Base-by-base conservation (phyloP, 2,329 filamentous ascomycete genomes). In the Penicillium sp. region DNA sequence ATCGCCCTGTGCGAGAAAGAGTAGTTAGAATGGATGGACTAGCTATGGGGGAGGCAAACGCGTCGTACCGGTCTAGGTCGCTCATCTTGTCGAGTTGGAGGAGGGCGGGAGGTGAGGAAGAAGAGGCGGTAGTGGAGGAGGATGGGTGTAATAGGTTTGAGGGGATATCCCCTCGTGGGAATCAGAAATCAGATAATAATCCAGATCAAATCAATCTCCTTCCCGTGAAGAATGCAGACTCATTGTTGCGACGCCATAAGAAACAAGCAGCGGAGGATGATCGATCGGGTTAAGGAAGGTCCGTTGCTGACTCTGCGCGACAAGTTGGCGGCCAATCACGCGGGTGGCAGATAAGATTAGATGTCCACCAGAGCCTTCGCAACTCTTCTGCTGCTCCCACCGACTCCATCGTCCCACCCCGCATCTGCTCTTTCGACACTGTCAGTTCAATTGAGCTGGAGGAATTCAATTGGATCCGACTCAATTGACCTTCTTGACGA, bases 31-130 rank as follows among this genome's bases (percentile, higher is more conserved):
- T 53, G 61, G 53, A 19, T 54, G 24, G 56, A 65, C 53, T 59
- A 37, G 28, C 54, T 42, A 59, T 59, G 42, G 49, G 10, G 58
- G 22, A 40, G 35, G 53, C 24, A 12, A 49, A 61, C 59, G 61
- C 15, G 60, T 72, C 82, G 70, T 84, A 96, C 93, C 88, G 91
- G 82, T 98, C 95, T 73, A 98, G 87, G 79, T 98, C 93, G 80
- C 93, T 97, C 91, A 97, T 97, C 59, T 72, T 81, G 75, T 59
- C 6, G 51, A 51, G 59, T 58, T 59, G 35, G 58, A 58, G 57
- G 58, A 40, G 51, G 59, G 59, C 50, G 53, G 58, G 35, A 59
- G 54, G 51, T 37, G 47, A 54, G 55, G 60, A 53, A 51, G 64
- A 55, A 51, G 64, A 56, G 60, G 59, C 54, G 56, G 51, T 35